Evolutionary conservation across 176 grass and related monocot genomes (phyloP), one percentile per base, ranked within the genome.

Genomic region (Lolium multiflorum): DNA sequence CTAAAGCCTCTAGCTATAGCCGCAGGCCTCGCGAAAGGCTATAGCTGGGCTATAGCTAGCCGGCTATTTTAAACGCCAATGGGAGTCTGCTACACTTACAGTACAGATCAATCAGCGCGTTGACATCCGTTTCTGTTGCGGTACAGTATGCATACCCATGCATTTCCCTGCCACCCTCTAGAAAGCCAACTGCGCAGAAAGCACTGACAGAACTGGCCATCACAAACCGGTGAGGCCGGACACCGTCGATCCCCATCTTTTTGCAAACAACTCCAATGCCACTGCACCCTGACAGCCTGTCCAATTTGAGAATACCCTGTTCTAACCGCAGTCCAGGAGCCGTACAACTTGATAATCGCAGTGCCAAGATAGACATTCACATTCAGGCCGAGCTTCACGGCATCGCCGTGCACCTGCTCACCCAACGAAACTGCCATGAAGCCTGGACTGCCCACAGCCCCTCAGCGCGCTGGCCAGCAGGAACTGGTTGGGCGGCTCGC

Each of bases 381-480:
- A 31, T 31, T 2, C 28, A 31, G 28, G 2, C 28, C 85, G 39
- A 89, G 76, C 60, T 93, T 94, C 0, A 86, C 5, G 1, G 76
- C 70, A 57, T 88, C 14, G 14, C 59, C 64, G 57, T 95, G 95
- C 77, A 93, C 87, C 77, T 95, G 92, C 60, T 81, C 54, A 0
- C 78, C 91, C 11, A 86, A 80, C 20, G 28, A 49, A 35, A 76
- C 18, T 18, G 59, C 54, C 28, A 1, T 31, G 28, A 31, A 31
- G 28, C 48, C 10, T 49, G 18, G 78, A 88, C 41, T 92, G 47
- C 9, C 76, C 65, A 44, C 92, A 97, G 5, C 89, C 90, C 63
- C 87, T 92, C 11, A 94, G 47, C 65, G 91, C 79, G 6, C 92
- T 89, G 8, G 92, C 89, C 20, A 97, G 84, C 67, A 97, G 86